Conservation (phyloP, 2,329 filamentous ascomycete species). For the Hymenoscyphus fructigenus region DNA sequence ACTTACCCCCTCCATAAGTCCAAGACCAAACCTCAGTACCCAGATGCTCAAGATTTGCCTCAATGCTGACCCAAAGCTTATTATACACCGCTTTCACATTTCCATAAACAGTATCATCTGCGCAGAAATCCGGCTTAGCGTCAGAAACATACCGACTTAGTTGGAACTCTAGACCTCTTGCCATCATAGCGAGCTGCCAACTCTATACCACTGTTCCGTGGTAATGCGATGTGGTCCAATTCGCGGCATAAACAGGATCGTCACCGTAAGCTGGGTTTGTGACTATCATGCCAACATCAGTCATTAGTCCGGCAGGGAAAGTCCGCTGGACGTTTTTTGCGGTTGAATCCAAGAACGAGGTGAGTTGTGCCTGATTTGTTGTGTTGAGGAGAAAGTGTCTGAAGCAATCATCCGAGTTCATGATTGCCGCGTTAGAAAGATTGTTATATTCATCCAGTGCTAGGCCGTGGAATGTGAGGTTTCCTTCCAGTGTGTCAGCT, state of each 20-base stretch:
- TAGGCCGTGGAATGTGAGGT: too few relatives aligned
- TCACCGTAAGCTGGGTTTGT: slow-evolving; percentile 60
- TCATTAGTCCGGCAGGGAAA: slow-evolving; percentile 59
- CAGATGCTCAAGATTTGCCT: too few relatives aligned
- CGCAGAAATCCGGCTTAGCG: too few relatives aligned
- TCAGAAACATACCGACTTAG: slow-evolving; percentile 48
- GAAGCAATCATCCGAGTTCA: slow-evolving; percentile 66
- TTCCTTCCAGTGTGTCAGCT: too few relatives aligned
- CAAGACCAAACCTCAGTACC: too few relatives aligned
- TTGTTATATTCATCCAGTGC: slow-evolving; percentile 50
- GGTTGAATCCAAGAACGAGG: slow-evolving; percentile 54
- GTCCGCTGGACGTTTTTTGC: slow-evolving; percentile 56
- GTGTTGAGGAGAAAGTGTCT: slow-evolving; percentile 61
- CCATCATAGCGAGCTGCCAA: slow-evolving; percentile 66
- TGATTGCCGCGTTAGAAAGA: slow-evolving; percentile 51
- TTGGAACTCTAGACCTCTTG: slow-evolving; percentile 56
- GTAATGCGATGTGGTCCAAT: slow-evolving; percentile 58
- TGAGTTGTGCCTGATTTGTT: slow-evolving; percentile 56
- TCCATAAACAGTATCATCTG: too few relatives aligned
- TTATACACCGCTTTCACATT: too few relatives aligned
- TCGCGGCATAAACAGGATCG: slow-evolving; percentile 46
- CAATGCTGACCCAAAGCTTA: too few relatives aligned
- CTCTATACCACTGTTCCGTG: slow-evolving; percentile 66
- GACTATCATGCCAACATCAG: slow-evolving; percentile 54
- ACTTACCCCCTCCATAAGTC: too few relatives aligned